Evolutionary conservation across 192 early-diverging fungal species (phyloP).

Genomic region (Coemansia sp.): DNA sequence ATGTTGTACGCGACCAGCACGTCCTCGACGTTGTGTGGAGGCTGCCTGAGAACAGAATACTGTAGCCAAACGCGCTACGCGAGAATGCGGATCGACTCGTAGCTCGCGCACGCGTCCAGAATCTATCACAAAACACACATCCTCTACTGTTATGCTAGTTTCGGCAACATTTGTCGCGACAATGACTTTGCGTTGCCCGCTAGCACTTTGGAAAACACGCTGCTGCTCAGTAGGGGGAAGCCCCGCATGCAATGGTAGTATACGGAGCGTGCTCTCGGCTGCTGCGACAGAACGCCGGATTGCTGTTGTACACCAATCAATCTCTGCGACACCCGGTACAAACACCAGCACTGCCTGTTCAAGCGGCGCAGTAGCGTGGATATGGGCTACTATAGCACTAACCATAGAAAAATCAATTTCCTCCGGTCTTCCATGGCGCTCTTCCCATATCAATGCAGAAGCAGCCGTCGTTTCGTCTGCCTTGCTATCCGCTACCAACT

Average conservation of each 20-base stretch:
- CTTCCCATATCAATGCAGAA: constrained; percentile 26
- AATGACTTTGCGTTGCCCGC: constrained; percentile 73
- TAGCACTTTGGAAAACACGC: constrained; percentile 42
- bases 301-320: constrained; percentile 65
- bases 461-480: constrained; percentile 5
- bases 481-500: too few relatives aligned
- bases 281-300: constrained; percentile 15
- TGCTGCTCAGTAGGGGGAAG: constrained; percentile 58
- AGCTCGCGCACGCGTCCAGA: constrained; percentile 67
- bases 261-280: constrained; percentile 3
- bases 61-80: constrained; percentile 62
- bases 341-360: constrained; percentile 67
- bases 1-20: constrained; percentile 76
- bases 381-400: constrained; percentile 58
- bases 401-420: constrained; percentile 62
- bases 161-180: constrained; percentile 92
- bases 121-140: constrained; percentile 71
- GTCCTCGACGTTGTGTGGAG: constrained; percentile 68
- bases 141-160: constrained; percentile 62
- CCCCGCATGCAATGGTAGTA: constrained; percentile 65
- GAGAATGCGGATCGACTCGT: constrained; percentile 54
- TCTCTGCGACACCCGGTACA: constrained; percentile 73
- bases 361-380: constrained; percentile 49
- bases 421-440: constrained; percentile 3
- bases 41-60: constrained; percentile 58